Conservation (phyloP, 495 filamentous ascomycete species). For the Chaetomium cochliodes region DNA sequence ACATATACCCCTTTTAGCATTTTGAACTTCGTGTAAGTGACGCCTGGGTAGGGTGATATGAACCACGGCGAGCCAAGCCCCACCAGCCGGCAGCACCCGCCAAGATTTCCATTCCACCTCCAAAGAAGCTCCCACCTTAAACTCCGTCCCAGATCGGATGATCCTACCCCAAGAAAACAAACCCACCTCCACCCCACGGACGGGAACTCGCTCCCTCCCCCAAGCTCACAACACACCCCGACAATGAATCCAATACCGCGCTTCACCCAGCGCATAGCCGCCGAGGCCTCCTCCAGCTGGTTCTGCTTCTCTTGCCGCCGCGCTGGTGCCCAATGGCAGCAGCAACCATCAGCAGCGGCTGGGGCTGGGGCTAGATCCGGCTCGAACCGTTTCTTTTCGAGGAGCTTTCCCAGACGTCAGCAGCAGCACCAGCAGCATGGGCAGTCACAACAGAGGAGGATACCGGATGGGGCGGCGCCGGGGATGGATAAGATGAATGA, state of each 20-base stretch:
- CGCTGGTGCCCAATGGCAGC: conserved; percentile 22
- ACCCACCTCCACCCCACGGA: neutral
- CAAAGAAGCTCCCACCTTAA: neutral
- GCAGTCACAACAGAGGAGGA: conserved; percentile 19
- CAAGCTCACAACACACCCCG: neutral
- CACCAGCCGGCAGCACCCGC: neutral
- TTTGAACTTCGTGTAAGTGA: neutral
- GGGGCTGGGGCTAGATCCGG: neutral
- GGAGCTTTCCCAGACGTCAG: conserved; percentile 18
- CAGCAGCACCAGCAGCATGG: conserved; percentile 25
- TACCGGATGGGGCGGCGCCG: conserved; percentile 30
- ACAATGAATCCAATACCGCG: conserved; percentile 32
- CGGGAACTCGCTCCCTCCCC: neutral
- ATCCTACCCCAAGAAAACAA: neutral
- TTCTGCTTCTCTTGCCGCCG: conserved; percentile 29
- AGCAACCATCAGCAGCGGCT: neutral
- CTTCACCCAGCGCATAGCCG: conserved; percentile 18
- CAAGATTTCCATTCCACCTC: neutral
- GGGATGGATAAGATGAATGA: conserved; percentile 56
- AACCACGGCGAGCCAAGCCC: neutral
- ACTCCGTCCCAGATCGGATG: neutral
- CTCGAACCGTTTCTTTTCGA: conserved; percentile 28
- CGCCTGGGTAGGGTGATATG: too few relatives aligned
- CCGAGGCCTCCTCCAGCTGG: conserved; percentile 11
- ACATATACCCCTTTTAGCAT: neutral